Evolutionary conservation across 2,329 filamentous ascomycete genomes (phyloP), one percentile per base, ranked within the genome.

Genomic region (Colletotrichum sp.): DNA sequence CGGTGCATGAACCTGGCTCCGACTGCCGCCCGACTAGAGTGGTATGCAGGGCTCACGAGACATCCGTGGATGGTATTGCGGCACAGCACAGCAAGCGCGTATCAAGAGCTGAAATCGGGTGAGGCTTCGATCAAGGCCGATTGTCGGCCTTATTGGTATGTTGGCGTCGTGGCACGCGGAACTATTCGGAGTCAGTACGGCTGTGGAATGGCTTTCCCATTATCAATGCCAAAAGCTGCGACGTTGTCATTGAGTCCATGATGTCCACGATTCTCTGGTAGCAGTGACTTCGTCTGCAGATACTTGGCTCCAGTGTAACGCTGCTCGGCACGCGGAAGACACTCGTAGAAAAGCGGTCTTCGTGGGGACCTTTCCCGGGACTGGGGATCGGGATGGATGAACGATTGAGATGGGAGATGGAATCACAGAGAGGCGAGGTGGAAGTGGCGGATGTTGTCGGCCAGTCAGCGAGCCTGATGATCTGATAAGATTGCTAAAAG

Each of bases 401-500:
- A 28, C 7, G 21, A 14, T 48, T 18, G 38, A 28, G 36, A 26
- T 61, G 16, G 26, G 61, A 24, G 16, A 28, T 16, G 26, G 13
- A 28, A 24, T 9, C 32, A 10, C 9, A 1, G 14, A 36, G 21
- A 36, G 12, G 30, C 14, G n/a, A 55, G 24, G 3, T 52, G 43
- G 43, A 62, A 36, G 43, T 64, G 59, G 38, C 59, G 58, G 71
- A 48, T 43, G 58, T 2, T 28, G 58, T 63, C 56, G 26, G 43
- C 43, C 62, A 28, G 55, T 52, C 24, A 65, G 43, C 58, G 32
- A 24, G 43, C 18, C 38, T 66, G 74, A 76, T 74, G 65, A 76
- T 76, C 74, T 76, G 74, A 76, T 76, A 76, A 76, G 74, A 76
- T 76, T 66, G 66, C 43, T 13, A 75, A 75, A 73, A 71, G 55